Conservation (phyloP, 2,329 filamentous ascomycete genomes). For the Gnomoniopsis smithogilvyi region DNA sequence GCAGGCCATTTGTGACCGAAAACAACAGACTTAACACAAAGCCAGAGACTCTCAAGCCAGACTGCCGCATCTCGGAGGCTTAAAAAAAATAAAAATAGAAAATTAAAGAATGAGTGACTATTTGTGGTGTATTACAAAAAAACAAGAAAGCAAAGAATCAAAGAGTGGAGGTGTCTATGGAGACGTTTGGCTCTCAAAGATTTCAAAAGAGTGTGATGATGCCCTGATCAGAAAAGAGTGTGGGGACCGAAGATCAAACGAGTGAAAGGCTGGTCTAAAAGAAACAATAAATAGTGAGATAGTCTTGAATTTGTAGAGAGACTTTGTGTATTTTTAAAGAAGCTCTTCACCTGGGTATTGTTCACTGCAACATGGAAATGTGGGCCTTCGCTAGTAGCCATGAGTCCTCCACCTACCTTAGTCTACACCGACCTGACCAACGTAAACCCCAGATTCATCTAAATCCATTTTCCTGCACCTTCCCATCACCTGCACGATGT, state of each 20-base stretch:
- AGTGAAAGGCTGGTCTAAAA: no score
- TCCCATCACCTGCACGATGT: neutral
- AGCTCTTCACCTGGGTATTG: neutral
- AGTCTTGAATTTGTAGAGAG: neutral
- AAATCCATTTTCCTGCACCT: neutral
- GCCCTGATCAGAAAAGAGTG: no score
- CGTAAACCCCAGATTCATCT: neutral
- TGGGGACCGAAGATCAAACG: no score
- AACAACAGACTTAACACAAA: neutral
- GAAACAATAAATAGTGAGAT: neutral
- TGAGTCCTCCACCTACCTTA: neutral
- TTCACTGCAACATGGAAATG: neutral
- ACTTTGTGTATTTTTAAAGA: neutral
- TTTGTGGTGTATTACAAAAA: neutral
- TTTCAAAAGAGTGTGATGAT: neutral
- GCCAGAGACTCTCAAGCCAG: neutral
- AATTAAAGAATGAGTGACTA: no score
- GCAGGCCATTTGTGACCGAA: conserved; percentile 1
- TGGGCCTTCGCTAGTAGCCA: neutral
- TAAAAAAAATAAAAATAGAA: neutral
- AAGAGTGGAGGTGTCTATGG: neutral
- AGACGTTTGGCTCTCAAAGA: neutral
- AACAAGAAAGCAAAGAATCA: neutral
- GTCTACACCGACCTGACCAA: neutral
- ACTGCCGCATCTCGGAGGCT: neutral